phyloP scores from a whole-genome alignment of 1,284 basidiomycete genomes.

The Ganoderma lingzhi region DNA sequence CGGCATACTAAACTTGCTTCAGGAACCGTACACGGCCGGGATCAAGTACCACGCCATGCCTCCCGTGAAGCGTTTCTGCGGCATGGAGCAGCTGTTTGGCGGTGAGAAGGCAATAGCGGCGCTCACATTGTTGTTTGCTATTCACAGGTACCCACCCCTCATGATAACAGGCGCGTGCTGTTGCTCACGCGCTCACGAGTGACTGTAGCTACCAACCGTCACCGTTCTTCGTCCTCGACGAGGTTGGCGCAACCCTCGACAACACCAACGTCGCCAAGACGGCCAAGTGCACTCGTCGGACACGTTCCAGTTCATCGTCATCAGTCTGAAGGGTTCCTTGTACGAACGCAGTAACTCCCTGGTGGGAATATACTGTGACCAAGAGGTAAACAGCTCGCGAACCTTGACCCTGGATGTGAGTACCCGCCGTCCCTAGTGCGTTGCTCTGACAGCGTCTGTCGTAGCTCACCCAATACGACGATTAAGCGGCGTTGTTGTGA shows the following conservation, averaged over 20 bases:
- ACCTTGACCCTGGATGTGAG: slow-evolving; percentile 92
- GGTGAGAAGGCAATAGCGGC: slow-evolving; percentile 99
- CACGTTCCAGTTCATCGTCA: slow-evolving; percentile 95
- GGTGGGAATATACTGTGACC: slow-evolving; percentile 94
- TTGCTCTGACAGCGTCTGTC: slow-evolving; percentile 7
- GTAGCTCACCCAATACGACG: slow-evolving; percentile 54
- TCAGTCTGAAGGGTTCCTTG: slow-evolving; percentile 91
- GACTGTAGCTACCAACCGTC: slow-evolving; percentile 89
- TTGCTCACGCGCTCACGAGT: slow-evolving; percentile 2
- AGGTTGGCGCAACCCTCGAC: slow-evolving; percentile 97
- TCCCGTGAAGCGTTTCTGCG: slow-evolving; percentile 98
- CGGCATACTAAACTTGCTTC: slow-evolving; percentile 7
- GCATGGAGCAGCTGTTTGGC: slow-evolving; percentile 98
- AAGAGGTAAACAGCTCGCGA: slow-evolving; percentile 90
- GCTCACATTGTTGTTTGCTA: slow-evolving; percentile 93
- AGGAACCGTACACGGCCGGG: slow-evolving; percentile 96
- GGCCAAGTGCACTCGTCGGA: slow-evolving; percentile 84
- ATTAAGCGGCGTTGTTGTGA: slow-evolving; percentile 20
- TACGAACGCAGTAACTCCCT: slow-evolving; percentile 93
- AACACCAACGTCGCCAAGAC: slow-evolving; percentile 96
- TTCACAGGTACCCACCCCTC: slow-evolving; percentile 75
- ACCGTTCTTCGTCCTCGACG: slow-evolving; percentile 98
- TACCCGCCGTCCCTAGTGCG: slow-evolving; percentile 24
- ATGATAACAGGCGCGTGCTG: not conserved
- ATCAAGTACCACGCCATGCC: slow-evolving; percentile 99